Base-by-base conservation (phyloP, 331 rosid species). In the Acacia pycnantha region DNA sequence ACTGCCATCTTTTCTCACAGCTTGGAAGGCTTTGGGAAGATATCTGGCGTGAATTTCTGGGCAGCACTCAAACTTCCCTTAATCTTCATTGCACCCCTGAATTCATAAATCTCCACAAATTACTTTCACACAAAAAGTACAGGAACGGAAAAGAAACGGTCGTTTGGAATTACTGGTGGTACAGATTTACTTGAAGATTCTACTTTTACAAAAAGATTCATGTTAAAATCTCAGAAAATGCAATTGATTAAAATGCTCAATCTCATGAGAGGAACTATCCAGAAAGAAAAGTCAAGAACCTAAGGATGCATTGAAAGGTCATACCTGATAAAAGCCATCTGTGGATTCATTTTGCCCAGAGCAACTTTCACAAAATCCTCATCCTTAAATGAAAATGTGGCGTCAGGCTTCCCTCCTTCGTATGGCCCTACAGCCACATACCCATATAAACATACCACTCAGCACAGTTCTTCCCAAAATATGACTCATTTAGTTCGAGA, bases 1-100 rank as follows among this genome's bases (percentile, higher is more conserved):
- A 47, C 64, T 7, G 65, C 44, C 64, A 65, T 54, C 51, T 66
- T 78, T 37, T 77, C 88, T 96, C 90, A 96, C 93, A 96, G 68
- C 94, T 94, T 96, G 14, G 98, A 85, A 86, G 98, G 96, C 90
- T 90, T 96, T 18, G 99, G 99, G 89, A 94, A 96, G 80, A 96
- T 90, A 77, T 94, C 97, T 0, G 98, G 99, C 22, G 97, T 91
- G 77, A 96, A 96, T 85, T 91, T 96, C 88, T 89, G 89, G 27
- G 99, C 99, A 5, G 99, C 98, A 59, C 90, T 86, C 74, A 93
- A 80, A 68, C 97, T 96, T 24, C 99, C 99, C 90, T 96, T 94
- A 77, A 93, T 76, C 90, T 93, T 92, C 93, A 96, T 85, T 1
- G 88, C 89, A 51, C 98, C 99, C 86, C 98, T 94, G 87, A 51